These are phyloP conservation scores for Amauroascus niger DNA, from an alignment of 2,329 filamentous ascomycete genomes.

Conservation along the genomic window DNA sequence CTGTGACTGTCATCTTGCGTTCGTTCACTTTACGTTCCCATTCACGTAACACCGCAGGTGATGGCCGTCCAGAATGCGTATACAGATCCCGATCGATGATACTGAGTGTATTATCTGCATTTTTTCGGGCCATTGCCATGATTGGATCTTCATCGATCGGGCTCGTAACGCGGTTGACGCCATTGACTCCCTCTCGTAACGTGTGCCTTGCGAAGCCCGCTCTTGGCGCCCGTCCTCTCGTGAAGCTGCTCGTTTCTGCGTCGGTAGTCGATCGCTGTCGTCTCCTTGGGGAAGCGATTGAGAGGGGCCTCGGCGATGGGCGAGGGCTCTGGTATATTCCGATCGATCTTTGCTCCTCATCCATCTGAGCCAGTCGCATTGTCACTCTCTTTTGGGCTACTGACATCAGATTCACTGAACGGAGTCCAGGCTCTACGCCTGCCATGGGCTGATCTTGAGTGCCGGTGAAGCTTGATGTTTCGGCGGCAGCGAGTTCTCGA, in stretches of 20 bases:
- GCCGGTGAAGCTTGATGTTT: conserved; percentile 25
- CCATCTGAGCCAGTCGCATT: conserved; percentile 65
- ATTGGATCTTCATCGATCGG: conserved; percentile 50
- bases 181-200: not conserved
- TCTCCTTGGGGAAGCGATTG: conserved; percentile 2
- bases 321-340: not conserved
- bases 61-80: conserved; percentile 26
- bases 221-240: not conserved
- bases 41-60: conserved; percentile 12
- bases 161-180: not conserved
- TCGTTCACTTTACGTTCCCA: conserved; percentile 13
- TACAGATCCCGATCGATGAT: conserved; percentile 8
- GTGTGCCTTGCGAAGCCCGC: not conserved
- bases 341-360: conserved; percentile 46
- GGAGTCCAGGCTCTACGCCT: conserved; percentile 20
- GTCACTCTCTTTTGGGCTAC: conserved; percentile 32
- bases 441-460: conserved; percentile 9
- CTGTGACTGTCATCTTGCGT: conserved; percentile 4
- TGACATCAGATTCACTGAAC: conserved; percentile 43
- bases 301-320: not conserved
- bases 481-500: conserved; percentile 38
- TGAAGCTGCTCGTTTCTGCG: conserved; percentile 48
- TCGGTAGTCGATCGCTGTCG: not conserved
- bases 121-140: conserved; percentile 4
- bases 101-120: conserved; percentile 4